A percentile compares a stretch with the other conserved stretches of the same genome.
Conservation (phyloP, 108 stramenopile species). For the Poteriospumella lacustris region DNA sequence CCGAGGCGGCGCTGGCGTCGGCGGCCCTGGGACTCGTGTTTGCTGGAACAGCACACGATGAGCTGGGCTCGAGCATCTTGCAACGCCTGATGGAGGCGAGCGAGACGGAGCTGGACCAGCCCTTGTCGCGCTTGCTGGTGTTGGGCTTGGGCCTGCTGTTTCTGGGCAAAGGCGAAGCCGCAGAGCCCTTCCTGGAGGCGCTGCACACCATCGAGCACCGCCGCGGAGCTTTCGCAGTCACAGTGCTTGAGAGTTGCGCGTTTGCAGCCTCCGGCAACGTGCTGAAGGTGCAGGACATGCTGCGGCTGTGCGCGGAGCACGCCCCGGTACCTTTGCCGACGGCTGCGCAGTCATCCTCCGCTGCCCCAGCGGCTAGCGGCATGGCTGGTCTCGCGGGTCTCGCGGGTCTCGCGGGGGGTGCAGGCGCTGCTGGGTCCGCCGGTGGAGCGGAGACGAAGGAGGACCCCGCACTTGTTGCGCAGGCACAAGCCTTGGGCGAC, state of each 20-base stretch:
- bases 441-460: neutral
- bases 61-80: conserved; percentile 83
- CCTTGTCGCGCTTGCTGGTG: conserved; percentile 79
- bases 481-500: conserved; percentile 15
- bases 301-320: conserved; percentile 95
- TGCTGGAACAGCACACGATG: conserved; percentile 90
- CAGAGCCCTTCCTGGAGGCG: conserved; percentile 76
- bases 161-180: conserved; percentile 87
- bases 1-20: conserved; percentile 55
- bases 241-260: conserved; percentile 85
- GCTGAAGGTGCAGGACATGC: conserved; percentile 90
- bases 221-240: conserved; percentile 72
- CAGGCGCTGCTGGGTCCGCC: neutral
- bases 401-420: neutral
- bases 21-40: conserved; percentile 91
- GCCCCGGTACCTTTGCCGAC: neutral
- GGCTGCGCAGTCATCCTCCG: neutral
- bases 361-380: neutral
- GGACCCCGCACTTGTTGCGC: neutral
- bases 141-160: conserved; percentile 92
- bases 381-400: neutral
- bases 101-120: conserved; percentile 89
- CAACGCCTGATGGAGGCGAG: conserved; percentile 94
- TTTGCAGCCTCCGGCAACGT: conserved; percentile 98
- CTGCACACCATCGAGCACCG: conserved; percentile 90